Base-by-base conservation (phyloP, 768 basidiomycete genomes). In the Trametes maxima region DNA sequence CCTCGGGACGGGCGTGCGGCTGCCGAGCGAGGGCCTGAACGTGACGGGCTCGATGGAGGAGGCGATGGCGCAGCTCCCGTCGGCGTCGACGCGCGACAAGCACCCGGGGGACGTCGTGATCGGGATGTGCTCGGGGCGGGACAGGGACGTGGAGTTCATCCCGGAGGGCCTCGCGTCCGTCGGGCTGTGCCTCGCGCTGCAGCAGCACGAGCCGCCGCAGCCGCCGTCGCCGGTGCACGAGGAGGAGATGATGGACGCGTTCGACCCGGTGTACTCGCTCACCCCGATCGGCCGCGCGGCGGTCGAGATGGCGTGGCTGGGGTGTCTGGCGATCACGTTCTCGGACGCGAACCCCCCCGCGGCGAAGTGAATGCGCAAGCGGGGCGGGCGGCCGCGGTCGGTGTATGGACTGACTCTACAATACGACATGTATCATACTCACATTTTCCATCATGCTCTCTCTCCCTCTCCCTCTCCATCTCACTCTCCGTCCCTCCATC, bases 81-180 rank as follows among this genome's bases (percentile, higher is more conserved):
- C 76, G 21, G 71, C 75, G 44, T 74, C 61, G 25, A 70, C 75
- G 22, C 75, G 76, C 14, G 77, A 79, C 37, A 65, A 70, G 24
- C 71, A 74, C 33, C 68, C 53, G 24, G 73, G 63, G 36, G 77
- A 80, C 56, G 80, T 79, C 25, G 70, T 88, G 57, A 80, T 91
- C 45, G 88, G 86, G 12, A 73, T 82, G 1, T 92, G 88, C 64
- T 73, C 80, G 52, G 81, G 85, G 24, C 82, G 87, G 21, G 82
- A 86, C 33, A 73, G 76, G 0, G 91, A 91, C 4, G 82, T 95
- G 52, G 86, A 92, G 72, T 92, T 95, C 63, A 72, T 86, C n/a
- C 83, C 88, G 0, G 87, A 95, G 50, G 93, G 91, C 0, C 79
- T 95, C 55, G 80, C 85, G 65, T 84, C 86, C 71, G 79, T 95